Evolutionary conservation across 2,329 filamentous ascomycete genomes (phyloP).

Genomic region (Colletotrichum graminicola): DNA sequence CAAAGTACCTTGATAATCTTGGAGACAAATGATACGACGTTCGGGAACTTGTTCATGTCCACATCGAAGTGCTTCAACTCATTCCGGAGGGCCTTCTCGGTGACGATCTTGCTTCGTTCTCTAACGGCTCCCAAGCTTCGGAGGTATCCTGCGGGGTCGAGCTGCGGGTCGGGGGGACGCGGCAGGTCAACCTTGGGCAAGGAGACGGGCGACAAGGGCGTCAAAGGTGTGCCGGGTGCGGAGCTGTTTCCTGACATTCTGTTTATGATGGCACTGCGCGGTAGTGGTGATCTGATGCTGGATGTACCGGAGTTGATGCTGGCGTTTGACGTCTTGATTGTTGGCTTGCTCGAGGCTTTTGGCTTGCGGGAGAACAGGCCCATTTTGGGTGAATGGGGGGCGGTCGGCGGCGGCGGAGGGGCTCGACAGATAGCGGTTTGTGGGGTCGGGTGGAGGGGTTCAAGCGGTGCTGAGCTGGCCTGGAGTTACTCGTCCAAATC

Average conservation of each 20-base stretch:
- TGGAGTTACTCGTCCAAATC: slow-evolving; percentile 2
- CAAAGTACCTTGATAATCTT: slow-evolving; percentile 88
- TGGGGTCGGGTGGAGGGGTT: slow-evolving; percentile 30
- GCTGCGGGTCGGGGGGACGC: slow-evolving; percentile 84
- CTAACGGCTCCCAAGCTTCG: slow-evolving; percentile 90
- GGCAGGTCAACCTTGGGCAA: slow-evolving; percentile 85
- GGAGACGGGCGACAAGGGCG: slow-evolving; percentile 63
- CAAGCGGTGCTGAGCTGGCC: slow-evolving; percentile 16
- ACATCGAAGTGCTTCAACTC: slow-evolving; percentile 89
- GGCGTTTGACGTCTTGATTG: slow-evolving; percentile 59
- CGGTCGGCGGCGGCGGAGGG: neutral
- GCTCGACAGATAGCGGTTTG: slow-evolving; percentile 20
- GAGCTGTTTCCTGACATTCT: slow-evolving; percentile 65
- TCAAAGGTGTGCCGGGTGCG: slow-evolving; percentile 60
- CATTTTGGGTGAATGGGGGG: slow-evolving; percentile 54
- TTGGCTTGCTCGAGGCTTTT: slow-evolving; percentile 53
- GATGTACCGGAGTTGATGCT: slow-evolving; percentile 66
- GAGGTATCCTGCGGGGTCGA: slow-evolving; percentile 91
- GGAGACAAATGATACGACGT: slow-evolving; percentile 89
- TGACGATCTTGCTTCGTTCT: slow-evolving; percentile 79
- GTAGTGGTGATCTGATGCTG: slow-evolving; percentile 57
- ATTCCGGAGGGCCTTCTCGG: slow-evolving; percentile 82
- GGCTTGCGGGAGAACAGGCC: slow-evolving; percentile 68
- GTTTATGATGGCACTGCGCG: slow-evolving; percentile 56
- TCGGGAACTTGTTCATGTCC: slow-evolving; percentile 84